Percentiles rank a stretch among this genome's conserved stretches.
phyloP scores from a whole-genome alignment of 2,329 filamentous ascomycete species.

The Bertia moriformis region DNA sequence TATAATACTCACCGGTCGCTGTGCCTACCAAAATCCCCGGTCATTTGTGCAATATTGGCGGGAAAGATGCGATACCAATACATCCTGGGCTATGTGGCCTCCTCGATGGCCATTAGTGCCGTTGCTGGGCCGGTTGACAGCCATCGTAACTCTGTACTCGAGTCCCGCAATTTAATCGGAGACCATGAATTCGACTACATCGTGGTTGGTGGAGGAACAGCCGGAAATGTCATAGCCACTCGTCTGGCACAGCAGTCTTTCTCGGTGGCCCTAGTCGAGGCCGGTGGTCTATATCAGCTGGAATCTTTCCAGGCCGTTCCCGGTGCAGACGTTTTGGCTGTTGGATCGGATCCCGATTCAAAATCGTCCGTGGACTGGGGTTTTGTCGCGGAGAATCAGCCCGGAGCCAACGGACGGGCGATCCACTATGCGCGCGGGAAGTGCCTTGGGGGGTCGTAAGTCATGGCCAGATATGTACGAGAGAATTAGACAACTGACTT shows the following conservation, averaged over 20 bases:
- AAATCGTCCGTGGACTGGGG: conserved; percentile 9
- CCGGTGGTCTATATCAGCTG: conserved; percentile 12
- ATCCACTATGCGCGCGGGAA: conserved; percentile 13
- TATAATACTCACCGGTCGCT: too few species aligned
- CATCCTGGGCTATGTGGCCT: too few species aligned
- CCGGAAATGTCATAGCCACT: conserved; percentile 10
- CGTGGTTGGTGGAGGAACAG: conserved; percentile 6
- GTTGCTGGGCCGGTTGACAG: too few species aligned
- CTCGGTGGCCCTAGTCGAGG: conserved; percentile 13
- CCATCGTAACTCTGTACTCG: too few species aligned
- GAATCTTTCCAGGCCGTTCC: conserved; percentile 1
- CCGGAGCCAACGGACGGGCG: conserved; percentile 6
- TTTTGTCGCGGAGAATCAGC: conserved; percentile 6
- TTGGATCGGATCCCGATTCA: conserved; percentile 9
- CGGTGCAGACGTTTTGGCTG: not conserved
- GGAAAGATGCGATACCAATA: too few species aligned
- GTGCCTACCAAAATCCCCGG: too few species aligned
- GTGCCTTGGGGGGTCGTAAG: conserved; percentile 12
- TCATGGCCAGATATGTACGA: not conserved
- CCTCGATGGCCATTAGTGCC: too few species aligned
- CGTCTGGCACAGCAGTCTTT: conserved; percentile 9
- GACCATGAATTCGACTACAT: conserved; percentile 12
- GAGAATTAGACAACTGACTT: conserved; percentile 3
- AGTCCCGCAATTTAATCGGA: too few species aligned
- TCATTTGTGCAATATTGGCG: too few species aligned